Percentiles rank a stretch among this genome's conserved stretches.
Evolutionary conservation across 2,329 filamentous ascomycete genomes (phyloP).

Genomic region (Exophiala mesophila): DNA sequence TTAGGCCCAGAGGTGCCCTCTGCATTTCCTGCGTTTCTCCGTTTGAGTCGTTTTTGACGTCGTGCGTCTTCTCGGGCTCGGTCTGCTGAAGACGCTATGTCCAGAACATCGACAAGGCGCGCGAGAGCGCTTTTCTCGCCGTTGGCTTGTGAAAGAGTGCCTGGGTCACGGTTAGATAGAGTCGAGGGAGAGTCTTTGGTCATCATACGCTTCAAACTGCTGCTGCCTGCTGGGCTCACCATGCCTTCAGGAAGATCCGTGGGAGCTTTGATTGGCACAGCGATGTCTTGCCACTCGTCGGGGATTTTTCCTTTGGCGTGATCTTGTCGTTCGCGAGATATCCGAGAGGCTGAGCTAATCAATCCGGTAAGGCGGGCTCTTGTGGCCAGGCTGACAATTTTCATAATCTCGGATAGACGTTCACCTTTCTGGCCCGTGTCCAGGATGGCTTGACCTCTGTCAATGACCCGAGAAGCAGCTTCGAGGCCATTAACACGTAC

Average conservation of each 20-base stretch:
- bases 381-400: conserved; percentile 74
- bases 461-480: conserved; percentile 56
- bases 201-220: conserved; percentile 38
- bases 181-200: conserved; percentile 5
- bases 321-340: conserved; percentile 67
- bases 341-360: conserved; percentile 67
- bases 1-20: conserved; percentile 52
- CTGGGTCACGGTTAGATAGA: conserved; percentile 31
- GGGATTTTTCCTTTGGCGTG: conserved; percentile 77
- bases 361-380: conserved; percentile 73
- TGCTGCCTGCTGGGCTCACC: conserved; percentile 29
- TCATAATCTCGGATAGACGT: conserved; percentile 73
- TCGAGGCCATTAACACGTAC: conserved; percentile 56
- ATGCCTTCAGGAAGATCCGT: conserved; percentile 13
- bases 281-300: conserved; percentile 68
- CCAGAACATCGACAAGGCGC: conserved; percentile 30
- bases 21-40: conserved; percentile 52
- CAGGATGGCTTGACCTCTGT: conserved; percentile 65
- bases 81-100: conserved; percentile 52
- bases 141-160: conserved; percentile 35
- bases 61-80: conserved; percentile 68
- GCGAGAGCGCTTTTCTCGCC: conserved; percentile 30
- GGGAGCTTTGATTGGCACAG: conserved; percentile 41
- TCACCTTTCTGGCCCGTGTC: conserved; percentile 56
- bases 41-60: conserved; percentile 61